Base-by-base conservation (phyloP, 257 asterid genomes). In the Solanum tacnaense region DNA sequence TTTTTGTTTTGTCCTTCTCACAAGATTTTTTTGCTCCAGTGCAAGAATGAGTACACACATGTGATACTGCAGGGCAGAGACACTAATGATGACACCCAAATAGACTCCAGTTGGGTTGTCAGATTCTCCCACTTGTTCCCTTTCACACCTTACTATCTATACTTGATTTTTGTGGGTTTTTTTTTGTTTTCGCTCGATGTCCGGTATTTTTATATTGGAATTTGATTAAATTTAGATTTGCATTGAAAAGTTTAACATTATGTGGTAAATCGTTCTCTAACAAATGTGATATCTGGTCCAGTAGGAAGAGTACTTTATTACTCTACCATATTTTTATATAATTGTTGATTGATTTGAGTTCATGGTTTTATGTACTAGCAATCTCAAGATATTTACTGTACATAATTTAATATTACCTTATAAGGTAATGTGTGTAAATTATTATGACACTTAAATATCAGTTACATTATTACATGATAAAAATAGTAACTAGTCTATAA, bases 221-320 rank as follows among this genome's bases (percentile, higher is more conserved):
- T 65, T 0, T 62, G 0, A 62, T 2, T 62, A 62, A 9, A 62
- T 62, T 62, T 10, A 5, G 5, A 29, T 29, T 68, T 4, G 2
- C 1, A 6, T 13, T 12, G 1, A 0, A 6, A 67, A 68, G 0
- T 3, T 6, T 0, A 0, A 68, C 2, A 6, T 0, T 29, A 4
- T 9, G 1, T 27, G 11, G 9, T 68, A 27, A 67, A 10, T 38
- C 2, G 2, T 13, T 67, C 20, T 13, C 36, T 27, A 1, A 13
- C 11, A 27, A 13, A 27, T 2, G 21, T 13, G 23, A 13, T 68
- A 13, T 3, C 4, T 3, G 12, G 4, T 3, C 7, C 6, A 67
- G 18, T 15, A 68, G 35, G 11, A 44, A 44, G 49, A 44, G 1
- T 44, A 44, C 49, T 58, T 60, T 60, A 21, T 21, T 1, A 9